Evolutionary conservation across 2,329 filamentous ascomycete species (phyloP).

Genomic region (Neurospora crassa): DNA sequence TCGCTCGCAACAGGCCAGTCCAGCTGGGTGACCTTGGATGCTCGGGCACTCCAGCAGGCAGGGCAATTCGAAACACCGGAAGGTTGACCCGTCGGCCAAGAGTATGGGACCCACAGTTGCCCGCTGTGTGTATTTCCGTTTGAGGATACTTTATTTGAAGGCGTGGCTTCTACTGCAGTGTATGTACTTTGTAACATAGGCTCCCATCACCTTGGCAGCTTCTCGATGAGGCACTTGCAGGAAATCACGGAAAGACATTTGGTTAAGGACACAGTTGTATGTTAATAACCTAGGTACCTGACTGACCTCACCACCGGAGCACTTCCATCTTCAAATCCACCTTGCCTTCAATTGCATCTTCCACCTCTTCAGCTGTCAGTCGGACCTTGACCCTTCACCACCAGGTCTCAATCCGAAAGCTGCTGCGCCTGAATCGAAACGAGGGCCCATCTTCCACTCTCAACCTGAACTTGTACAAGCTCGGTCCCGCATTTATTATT

Average conservation of each 20-base stretch:
- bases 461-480: neutral
- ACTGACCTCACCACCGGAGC: slow-evolving; percentile 3
- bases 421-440: neutral
- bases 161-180: neutral
- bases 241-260: slow-evolving; percentile 6
- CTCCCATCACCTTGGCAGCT: slow-evolving; percentile 5
- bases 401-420: neutral
- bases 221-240: slow-evolving; percentile 5
- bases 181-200: neutral
- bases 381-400: neutral
- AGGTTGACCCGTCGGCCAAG: neutral
- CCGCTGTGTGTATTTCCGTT: neutral
- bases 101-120: neutral
- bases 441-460: neutral
- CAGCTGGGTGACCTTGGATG: neutral
- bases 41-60: neutral
- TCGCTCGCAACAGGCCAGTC: neutral
- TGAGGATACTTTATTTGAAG: neutral
- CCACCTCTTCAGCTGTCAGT: neutral
- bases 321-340: neutral
- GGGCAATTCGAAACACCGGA: neutral
- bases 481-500: neutral
- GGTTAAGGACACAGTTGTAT: slow-evolving; percentile 21
- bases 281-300: slow-evolving; percentile 2
- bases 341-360: neutral